Evolutionary conservation across 139 green algal genomes (phyloP).

Genomic region (Pedinophyceae sp.): DNA sequence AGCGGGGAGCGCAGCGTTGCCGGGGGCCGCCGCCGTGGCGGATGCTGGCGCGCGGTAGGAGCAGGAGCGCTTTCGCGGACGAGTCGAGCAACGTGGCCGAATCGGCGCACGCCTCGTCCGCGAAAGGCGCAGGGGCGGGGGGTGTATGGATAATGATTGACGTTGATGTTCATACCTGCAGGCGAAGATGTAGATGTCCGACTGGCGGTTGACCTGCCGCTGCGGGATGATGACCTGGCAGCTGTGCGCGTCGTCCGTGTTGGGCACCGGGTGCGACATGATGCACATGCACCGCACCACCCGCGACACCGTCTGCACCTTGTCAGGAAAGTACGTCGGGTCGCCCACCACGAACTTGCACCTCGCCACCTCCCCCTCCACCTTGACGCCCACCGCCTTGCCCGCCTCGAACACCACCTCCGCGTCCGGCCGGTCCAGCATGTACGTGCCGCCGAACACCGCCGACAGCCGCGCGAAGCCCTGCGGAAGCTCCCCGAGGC

Average conservation of each 20-base stretch:
- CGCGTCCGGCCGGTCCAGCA: slow-evolving; percentile 80
- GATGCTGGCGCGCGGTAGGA: too few relatives aligned
- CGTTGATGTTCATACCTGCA: too few relatives aligned
- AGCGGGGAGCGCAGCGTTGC: too few relatives aligned
- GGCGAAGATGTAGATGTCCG: slow-evolving; percentile 99
- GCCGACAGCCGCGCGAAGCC: slow-evolving; percentile 87
- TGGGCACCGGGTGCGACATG: slow-evolving; percentile 87
- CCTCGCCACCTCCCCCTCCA: slow-evolving; percentile 44
- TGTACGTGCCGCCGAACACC: slow-evolving; percentile 98
- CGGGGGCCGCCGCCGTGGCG: too few relatives aligned
- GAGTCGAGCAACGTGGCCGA: too few relatives aligned
- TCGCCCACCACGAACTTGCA: slow-evolving; percentile 89
- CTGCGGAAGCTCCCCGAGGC: slow-evolving; percentile 91
- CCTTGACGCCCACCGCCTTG: neutral
- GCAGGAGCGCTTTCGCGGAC: too few relatives aligned
- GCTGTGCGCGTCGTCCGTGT: slow-evolving; percentile 71
- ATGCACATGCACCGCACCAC: slow-evolving; percentile 90
- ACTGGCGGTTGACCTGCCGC: slow-evolving; percentile 72
- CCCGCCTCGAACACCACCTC: slow-evolving; percentile 28
- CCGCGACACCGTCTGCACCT: slow-evolving; percentile 18
- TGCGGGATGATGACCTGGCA: slow-evolving; percentile 88
- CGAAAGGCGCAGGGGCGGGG: too few relatives aligned
- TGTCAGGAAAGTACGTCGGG: slow-evolving; percentile 67
- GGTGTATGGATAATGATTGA: too few relatives aligned
- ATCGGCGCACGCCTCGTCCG: too few relatives aligned